Evolutionary conservation across 2,329 filamentous ascomycete species (phyloP), one percentile per base, ranked within the genome.

Genomic region (Aspergillus nomiae): DNA sequence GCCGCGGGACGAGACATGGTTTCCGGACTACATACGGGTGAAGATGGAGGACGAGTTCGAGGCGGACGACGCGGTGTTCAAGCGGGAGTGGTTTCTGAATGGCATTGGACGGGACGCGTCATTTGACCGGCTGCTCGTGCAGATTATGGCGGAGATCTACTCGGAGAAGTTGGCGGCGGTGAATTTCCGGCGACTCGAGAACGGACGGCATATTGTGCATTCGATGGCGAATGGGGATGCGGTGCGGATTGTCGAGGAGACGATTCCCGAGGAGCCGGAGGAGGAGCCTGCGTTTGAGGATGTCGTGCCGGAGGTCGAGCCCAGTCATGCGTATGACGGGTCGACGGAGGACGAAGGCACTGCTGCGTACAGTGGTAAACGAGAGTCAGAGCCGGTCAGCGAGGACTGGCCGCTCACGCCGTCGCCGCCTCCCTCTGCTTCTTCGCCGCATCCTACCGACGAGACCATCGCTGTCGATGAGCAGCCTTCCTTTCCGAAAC

Each of bases 11-110:
- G 45, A 61, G 34, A 21, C 30, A 11, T 61, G 60, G 60, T 61
- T 61, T 6, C 26, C 10, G 45, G 46, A 54, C 21, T 61, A 58
- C 14, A 36, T 61, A 2, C 41, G 24, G 3, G 55, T 50, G 45
- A 61, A 61, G 36, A 30, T 61, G 46, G 43, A 28, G 30, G 46
- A 41, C 4, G 55, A 56, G 12, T 61, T 61, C 21, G 46, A 58
- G 24, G 55, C 45, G 1, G 60, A 61, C 21, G 34, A 43, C 2
- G 46, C 24, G 1, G 53, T 26, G 1, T 56, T 61, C 26, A 53
- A 57, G 24, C 16, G 19, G 19, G 48, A 58, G 26, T 48, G 56
- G 14, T 28, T 41, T 12, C 11, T 19, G 8, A 43, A 48, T n/a
- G 46, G 26, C 3, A 34, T 61, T n/a, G 60, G 60, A 2, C 32